Conservation (phyloP, 805 yeast species). For the Pichia pseudocactophila region DNA sequence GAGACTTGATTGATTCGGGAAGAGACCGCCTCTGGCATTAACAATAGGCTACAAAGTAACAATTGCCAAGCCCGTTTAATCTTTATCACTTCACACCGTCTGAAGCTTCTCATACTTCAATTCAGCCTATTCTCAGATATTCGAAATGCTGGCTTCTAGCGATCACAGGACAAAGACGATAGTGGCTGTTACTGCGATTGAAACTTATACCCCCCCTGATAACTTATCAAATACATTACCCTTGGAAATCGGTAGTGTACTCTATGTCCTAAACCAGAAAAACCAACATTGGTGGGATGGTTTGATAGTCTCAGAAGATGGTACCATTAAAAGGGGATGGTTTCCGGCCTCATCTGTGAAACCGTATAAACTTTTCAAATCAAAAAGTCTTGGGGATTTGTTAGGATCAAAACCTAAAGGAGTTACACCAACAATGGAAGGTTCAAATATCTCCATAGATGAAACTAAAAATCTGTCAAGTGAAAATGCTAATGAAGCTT, state of each 20-base stretch:
- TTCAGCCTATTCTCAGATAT: too few relatives aligned
- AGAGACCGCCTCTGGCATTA: too few relatives aligned
- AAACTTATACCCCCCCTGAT: slow-evolving; percentile 47
- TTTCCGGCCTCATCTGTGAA: slow-evolving; percentile 47
- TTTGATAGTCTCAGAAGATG: slow-evolving; percentile 31
- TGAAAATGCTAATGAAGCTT: not conserved
- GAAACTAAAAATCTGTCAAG: not conserved
- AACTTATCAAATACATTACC: slow-evolving; percentile 40
- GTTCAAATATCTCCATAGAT: too few relatives aligned
- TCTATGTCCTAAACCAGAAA: slow-evolving; percentile 58
- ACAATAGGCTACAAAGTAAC: too few relatives aligned
- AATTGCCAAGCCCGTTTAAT: too few relatives aligned
- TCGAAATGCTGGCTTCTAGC: too few relatives aligned
- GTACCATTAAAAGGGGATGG: slow-evolving; percentile 65
- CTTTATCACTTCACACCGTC: too few relatives aligned
- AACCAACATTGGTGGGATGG: slow-evolving; percentile 89
- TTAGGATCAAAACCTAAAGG: not conserved
- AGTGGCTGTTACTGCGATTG: slow-evolving; percentile 41
- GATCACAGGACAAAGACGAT: not conserved
- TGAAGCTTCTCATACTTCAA: too few relatives aligned
- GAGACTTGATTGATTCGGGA: too few relatives aligned
- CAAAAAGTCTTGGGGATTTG: not conserved
- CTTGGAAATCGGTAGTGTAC: slow-evolving; percentile 54
- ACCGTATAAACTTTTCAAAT: not conserved
- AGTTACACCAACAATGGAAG: too few relatives aligned